Base-by-base conservation (phyloP, 2,329 filamentous ascomycete genomes). In the Pseudogymnoascus sp. region DNA sequence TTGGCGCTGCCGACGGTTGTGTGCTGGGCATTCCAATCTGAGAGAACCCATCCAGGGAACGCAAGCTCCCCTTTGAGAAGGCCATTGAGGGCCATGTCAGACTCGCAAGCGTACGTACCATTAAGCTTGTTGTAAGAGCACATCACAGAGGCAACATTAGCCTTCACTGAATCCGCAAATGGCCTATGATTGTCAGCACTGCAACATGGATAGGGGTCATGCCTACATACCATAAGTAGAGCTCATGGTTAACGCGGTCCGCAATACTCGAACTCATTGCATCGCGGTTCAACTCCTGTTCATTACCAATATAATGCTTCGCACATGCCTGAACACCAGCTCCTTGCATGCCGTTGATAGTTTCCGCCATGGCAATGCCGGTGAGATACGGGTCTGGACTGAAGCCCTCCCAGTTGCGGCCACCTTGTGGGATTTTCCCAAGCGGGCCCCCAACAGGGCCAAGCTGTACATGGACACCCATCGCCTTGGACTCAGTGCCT, bases 381-480 rank as follows among this genome's bases (percentile, higher is more conserved):
- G 85, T 66, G 0, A 95, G 80, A 62, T 93, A 91, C 0, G 91
- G 90, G 71, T 96, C 91, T 0, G 87, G 80, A 0, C 89, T 88
- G 71, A 93, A 95, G 0, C 87, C 89, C 73, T 95, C 91, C 90
- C 90, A 96, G 72, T 91, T 92, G 38, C 91, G 80, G 0, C 91
- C 91, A 33, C 86, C 91, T 59, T 83, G 79, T 1, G 90, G 87
- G 70, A 87, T 83, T 69, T 90, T 85, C 7, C 91, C 91, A 2
- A 96, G 73, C 0, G 90, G 86, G 0, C 91, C 91, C 75, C 89
- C 87, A 0, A 87, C 84, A 5, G 91, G 91, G 0, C 90, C 90
- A 0, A 96, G 81, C 17, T 91, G 74, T 9, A 92, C 84, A 72
- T 96, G 87, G 31, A 93, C 79, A 33, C 90, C 90, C 68, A 88